Evolutionary conservation across 352 stramenopile genomes (phyloP).

Genomic region (Achlya hypogyna): DNA sequence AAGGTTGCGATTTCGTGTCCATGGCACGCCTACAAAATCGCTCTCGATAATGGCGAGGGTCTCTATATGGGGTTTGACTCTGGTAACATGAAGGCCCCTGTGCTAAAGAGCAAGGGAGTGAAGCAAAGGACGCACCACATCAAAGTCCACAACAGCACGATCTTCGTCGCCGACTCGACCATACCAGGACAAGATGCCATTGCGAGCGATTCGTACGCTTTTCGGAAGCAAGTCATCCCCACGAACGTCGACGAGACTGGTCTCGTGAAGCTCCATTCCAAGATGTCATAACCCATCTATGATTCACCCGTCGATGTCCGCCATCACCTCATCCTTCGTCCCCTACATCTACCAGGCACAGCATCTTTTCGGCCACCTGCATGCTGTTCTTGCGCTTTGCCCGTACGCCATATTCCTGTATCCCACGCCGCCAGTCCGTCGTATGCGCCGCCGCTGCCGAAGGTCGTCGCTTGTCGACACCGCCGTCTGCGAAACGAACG

Average conservation of each 20-base stretch:
- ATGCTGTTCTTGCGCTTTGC: no score
- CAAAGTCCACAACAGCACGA: slow-evolving; percentile 43
- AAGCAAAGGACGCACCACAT: slow-evolving; percentile 81
- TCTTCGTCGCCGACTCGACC: slow-evolving; percentile 75
- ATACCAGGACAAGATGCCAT: not conserved
- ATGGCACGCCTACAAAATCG: slow-evolving; percentile 82
- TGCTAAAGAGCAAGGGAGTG: slow-evolving; percentile 73
- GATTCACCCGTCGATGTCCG: not conserved
- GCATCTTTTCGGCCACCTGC: no score
- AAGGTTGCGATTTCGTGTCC: slow-evolving; percentile 75
- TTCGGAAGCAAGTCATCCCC: slow-evolving; percentile 9
- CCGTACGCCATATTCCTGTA: no score
- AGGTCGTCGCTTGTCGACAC: no score
- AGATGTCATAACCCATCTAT: not conserved
- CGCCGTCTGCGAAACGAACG: not conserved
- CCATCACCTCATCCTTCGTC: no score
- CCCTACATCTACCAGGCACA: no score
- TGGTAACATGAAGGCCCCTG: slow-evolving; percentile 27
- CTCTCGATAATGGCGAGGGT: slow-evolving; percentile 65
- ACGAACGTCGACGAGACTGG: not conserved
- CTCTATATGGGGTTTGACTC: slow-evolving; percentile 81
- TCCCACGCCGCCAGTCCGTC: no score
- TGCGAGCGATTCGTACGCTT: slow-evolving; percentile 11
- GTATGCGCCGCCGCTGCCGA: no score
- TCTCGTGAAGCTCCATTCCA: slow-evolving; percentile 7